A percentile compares a stretch with the other conserved stretches of the same genome.
These are phyloP conservation scores for Tulasnella sp. DNA, from an alignment of 768 basidiomycete genomes.

Conservation along the genomic window DNA sequence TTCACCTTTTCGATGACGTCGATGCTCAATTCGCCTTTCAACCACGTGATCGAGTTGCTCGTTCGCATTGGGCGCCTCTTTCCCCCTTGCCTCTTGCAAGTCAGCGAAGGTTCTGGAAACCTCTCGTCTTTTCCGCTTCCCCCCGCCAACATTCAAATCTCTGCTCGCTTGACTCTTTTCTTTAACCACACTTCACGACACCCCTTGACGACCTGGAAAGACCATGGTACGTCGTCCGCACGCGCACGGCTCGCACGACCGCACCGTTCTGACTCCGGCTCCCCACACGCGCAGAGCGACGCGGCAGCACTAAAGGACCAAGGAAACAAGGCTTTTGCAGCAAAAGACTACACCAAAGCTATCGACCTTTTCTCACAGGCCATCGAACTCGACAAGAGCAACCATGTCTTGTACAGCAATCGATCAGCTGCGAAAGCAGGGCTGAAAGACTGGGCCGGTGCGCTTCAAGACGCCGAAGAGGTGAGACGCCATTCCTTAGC, in stretches of 20 bases:
- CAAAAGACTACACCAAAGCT: slow-evolving; percentile 87
- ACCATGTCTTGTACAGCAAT: slow-evolving; percentile 90
- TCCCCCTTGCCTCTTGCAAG: neutral
- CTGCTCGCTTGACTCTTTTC: neutral
- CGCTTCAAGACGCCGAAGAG: slow-evolving; percentile 86
- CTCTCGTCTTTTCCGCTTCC: neutral
- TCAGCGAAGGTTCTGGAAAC: slow-evolving; percentile 5
- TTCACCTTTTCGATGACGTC: neutral
- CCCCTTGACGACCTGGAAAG: neutral
- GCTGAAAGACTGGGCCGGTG: slow-evolving; percentile 69
- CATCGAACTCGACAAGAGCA: slow-evolving; percentile 73
- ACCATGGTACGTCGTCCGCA: slow-evolving; percentile 6
- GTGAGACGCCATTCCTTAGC: slow-evolving; percentile 44
- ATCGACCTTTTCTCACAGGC: slow-evolving; percentile 79
- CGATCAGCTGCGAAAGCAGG: slow-evolving; percentile 88
- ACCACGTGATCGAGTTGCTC: neutral
- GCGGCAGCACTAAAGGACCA: slow-evolving; percentile 74
- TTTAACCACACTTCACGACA: neutral
- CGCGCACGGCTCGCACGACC: neutral
- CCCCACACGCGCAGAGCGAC: slow-evolving; percentile 36
- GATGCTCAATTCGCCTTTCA: neutral
- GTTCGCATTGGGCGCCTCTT: neutral
- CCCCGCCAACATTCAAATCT: neutral
- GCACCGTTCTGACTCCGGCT: neutral
- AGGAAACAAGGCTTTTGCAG: slow-evolving; percentile 93